These are phyloP conservation scores for Aegilops umbellulata DNA, from an alignment of 176 grass and related monocot species.

Conservation along the genomic window DNA sequence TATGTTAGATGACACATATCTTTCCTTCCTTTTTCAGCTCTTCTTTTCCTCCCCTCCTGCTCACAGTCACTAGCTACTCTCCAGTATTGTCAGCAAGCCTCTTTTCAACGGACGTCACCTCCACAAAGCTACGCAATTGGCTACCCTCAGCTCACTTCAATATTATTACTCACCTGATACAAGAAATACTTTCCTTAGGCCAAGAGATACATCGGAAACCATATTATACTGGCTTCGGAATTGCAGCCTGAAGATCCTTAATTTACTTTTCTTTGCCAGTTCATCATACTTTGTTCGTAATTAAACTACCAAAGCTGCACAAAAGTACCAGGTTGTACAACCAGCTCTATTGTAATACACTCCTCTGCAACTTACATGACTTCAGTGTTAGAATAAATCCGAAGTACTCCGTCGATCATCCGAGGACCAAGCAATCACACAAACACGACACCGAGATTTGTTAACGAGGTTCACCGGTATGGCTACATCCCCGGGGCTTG, in stretches of 20 bases:
- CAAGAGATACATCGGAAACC: background rate
- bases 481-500: too few relatives aligned
- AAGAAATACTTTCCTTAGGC: background rate
- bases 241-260: background rate
- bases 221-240: background rate
- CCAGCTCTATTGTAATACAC: background rate
- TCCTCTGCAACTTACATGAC: background rate
- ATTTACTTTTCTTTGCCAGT: background rate
- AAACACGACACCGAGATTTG: too few relatives aligned
- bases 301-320: background rate
- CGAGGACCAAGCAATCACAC: too few relatives aligned
- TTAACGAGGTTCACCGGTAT: too few relatives aligned
- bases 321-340: too few relatives aligned
- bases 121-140: background rate
- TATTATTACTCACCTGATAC: background rate
- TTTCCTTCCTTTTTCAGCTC: background rate
- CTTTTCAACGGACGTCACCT: slow-evolving; percentile 17
- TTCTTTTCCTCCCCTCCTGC: background rate
- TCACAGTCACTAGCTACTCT: slow-evolving; percentile 15
- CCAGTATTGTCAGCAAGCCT: background rate
- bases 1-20: slow-evolving; percentile 41
- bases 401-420: too few relatives aligned
- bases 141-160: background rate
- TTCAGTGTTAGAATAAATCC: too few relatives aligned
- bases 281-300: background rate